Evolutionary conservation across 2,329 filamentous ascomycete species (phyloP), one percentile per base, ranked within the genome.

Genomic region (Aureobasidium sp.): DNA sequence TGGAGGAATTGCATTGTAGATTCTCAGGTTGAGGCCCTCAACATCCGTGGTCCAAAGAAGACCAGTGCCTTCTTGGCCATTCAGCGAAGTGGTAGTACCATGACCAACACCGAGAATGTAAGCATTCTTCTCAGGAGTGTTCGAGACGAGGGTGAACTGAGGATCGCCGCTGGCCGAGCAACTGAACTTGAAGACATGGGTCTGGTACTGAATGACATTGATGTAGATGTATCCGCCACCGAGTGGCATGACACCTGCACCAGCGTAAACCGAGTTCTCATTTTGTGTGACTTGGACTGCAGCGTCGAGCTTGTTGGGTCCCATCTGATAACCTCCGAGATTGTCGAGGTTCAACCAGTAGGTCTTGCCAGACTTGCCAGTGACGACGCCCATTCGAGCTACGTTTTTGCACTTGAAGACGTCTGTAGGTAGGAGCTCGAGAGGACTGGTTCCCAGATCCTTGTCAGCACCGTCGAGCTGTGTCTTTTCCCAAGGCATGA

Each of bases 31-130:
- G 7, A 73, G 72, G 6, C 80, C 81, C 65, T 84, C 79, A 0
- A 84, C 80, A 61, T 85, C 83, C 1, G 77, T 79, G 1, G 78
- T 78, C 83, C 83, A 85, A 6, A 84, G 68, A 0, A 85, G 76
- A 29, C 82, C 83, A 1, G 81, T 84, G 3, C 82, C 83, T 2
- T 75, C 69, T 65, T 83, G 75, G 4, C 79, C 79, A 58, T 81
- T 77, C 49, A 84, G 73, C 0, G 82, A 82, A 0, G 83, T 85
- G 0, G 79, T 79, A 0, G 82, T 83, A 25, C 81, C 81, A 63
- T 85, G 82, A 29, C 82, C 79, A 36, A 83, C 80, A 31, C 83
- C 83, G 0, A 85, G 77, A 53, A 80, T 75, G 62, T 79, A 79
- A 0, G 81, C 80, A 55, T 83, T 84, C 45, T 69, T 75, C 25